Evolutionary conservation across 176 grass and related monocot genomes (phyloP).

Genomic region (Dendrocalamus sinicus): DNA sequence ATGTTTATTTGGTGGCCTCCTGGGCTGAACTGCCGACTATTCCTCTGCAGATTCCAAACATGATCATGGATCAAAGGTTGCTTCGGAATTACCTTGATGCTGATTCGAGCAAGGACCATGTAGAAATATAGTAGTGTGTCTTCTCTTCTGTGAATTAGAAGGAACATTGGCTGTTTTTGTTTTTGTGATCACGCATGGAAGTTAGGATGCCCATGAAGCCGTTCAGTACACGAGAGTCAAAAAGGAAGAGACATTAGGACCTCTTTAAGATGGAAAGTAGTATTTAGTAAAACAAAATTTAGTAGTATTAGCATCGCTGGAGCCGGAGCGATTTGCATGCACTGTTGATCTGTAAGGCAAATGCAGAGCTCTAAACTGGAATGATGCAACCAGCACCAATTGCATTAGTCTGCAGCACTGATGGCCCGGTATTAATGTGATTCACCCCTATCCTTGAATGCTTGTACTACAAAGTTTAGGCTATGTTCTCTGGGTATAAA

Average conservation of each 20-base stretch:
- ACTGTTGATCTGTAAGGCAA: slow-evolving; percentile 24
- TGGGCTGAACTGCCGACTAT: slow-evolving; percentile 28
- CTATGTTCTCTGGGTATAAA: not conserved
- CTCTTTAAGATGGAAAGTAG: not conserved
- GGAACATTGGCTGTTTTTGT: slow-evolving; percentile 15
- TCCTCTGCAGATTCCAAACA: slow-evolving; percentile 35
- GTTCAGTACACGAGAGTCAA: not conserved
- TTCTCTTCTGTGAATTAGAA: slow-evolving; percentile 20
- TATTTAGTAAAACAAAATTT: not conserved
- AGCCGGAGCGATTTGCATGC: not conserved
- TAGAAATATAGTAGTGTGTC: slow-evolving; percentile 24
- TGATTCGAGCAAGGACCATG: slow-evolving; percentile 41
- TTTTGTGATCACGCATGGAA: slow-evolving; percentile 31
- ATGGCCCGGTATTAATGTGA: not conserved
- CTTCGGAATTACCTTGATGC: slow-evolving; percentile 32
- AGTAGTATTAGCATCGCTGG: slow-evolving; percentile 23
- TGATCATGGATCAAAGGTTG: slow-evolving; percentile 46
- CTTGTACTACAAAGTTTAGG: not conserved
- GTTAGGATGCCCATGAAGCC: slow-evolving; percentile 27
- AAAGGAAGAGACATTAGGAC: slow-evolving; percentile 25
- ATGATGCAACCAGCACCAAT: not conserved
- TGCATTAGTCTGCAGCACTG: not conserved
- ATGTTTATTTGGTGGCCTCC: not conserved
- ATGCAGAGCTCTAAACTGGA: not conserved
- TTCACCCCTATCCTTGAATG: no score